These are phyloP conservation scores for Nannochloropsis gaditana DNA, from an alignment of 108 stramenopile species.

Conservation along the genomic window DNA sequence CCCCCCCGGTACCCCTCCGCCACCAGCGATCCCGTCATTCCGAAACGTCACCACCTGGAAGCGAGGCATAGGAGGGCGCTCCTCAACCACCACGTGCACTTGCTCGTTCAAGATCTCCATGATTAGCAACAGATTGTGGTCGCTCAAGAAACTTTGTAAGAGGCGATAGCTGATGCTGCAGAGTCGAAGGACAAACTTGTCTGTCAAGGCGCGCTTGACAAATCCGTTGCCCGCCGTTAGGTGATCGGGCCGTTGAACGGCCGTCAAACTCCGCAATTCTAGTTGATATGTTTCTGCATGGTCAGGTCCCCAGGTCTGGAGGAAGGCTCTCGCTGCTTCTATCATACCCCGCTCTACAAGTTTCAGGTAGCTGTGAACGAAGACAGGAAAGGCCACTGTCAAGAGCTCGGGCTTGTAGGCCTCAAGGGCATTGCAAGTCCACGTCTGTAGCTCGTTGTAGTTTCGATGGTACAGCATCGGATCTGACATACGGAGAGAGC, in stretches of 20 bases:
- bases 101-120: slow-evolving; percentile 45
- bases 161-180: slow-evolving; percentile 35
- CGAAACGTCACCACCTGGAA: slow-evolving; percentile 26
- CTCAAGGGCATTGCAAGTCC: slow-evolving; percentile 26
- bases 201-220: slow-evolving; percentile 39
- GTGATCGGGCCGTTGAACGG: slow-evolving; percentile 21
- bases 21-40: neutral
- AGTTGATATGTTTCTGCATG: neutral
- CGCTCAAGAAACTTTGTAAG: slow-evolving; percentile 43
- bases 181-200: slow-evolving; percentile 46
- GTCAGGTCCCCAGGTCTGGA: slow-evolving; percentile 20
- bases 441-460: slow-evolving; percentile 14
- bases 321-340: neutral
- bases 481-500: neutral
- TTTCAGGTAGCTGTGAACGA: slow-evolving; percentile 45
- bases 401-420: slow-evolving; percentile 38
- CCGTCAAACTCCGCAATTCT: neutral
- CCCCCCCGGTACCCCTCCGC: neutral
- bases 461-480: neutral
- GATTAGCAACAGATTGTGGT: slow-evolving; percentile 41
- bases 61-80: slow-evolving; percentile 33
- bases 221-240: slow-evolving; percentile 31
- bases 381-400: slow-evolving; percentile 31
- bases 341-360: slow-evolving; percentile 30
- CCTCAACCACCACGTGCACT: slow-evolving; percentile 33